Evolutionary conservation across 371 early-diverging fungal genomes (phyloP).

Genomic region (Apophysomyces ossiformis): DNA sequence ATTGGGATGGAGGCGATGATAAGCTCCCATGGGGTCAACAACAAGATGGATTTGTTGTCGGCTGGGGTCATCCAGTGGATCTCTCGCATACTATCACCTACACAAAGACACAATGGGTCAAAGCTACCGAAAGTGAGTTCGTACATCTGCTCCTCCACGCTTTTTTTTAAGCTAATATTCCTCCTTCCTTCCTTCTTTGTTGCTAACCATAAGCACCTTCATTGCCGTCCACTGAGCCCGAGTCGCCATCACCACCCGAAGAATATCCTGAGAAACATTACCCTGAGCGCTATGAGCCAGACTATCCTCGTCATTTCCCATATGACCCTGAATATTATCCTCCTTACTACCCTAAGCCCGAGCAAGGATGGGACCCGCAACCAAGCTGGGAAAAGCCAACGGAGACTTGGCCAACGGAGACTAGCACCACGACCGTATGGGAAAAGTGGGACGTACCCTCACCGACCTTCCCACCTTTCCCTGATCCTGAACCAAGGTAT

Average conservation of each 20-base stretch:
- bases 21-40: slow-evolving; percentile 7
- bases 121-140: not conserved
- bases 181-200: not conserved
- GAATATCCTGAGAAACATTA: not conserved
- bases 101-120: slow-evolving; percentile 13
- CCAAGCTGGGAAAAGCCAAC: too few species aligned
- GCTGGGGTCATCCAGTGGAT: slow-evolving; percentile 12
- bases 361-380: too few species aligned
- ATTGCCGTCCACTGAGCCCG: too few species aligned
- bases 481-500: not conserved
- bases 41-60: not conserved
- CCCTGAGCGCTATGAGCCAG: not conserved
- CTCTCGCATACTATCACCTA: slow-evolving; percentile 9
- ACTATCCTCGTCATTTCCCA: slow-evolving; percentile 2
- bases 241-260: too few species aligned
- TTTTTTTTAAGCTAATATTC: not conserved
- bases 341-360: too few species aligned
- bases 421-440: too few species aligned
- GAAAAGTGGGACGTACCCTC: too few species aligned
- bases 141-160: not conserved
- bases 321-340: not conserved
- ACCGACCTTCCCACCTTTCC: not conserved
- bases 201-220: too few species aligned
- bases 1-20: slow-evolving; percentile 9
- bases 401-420: too few species aligned